phyloP scores from a whole-genome alignment of 768 basidiomycete species.

The Boletus edulis region DNA sequence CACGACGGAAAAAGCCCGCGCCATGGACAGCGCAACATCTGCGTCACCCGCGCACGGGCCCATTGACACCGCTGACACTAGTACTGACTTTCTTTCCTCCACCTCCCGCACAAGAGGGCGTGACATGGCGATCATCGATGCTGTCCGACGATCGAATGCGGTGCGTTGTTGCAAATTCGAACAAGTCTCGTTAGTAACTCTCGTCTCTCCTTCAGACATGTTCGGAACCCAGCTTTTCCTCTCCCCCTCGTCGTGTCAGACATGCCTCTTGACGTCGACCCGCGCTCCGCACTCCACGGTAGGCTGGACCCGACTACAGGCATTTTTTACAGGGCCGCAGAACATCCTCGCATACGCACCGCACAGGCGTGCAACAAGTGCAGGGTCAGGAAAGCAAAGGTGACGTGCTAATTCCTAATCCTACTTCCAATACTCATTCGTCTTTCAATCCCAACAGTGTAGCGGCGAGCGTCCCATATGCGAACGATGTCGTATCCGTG shows the following conservation, averaged over 20 bases:
- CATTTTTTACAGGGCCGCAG: slow-evolving; percentile 62
- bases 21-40: too few relatives aligned
- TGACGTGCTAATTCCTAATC: slow-evolving; percentile 26
- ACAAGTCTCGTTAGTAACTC: not conserved
- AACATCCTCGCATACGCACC: slow-evolving; percentile 65
- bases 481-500: slow-evolving; percentile 58
- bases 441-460: slow-evolving; percentile 43
- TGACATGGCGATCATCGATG: too few relatives aligned
- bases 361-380: slow-evolving; percentile 78
- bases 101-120: too few relatives aligned
- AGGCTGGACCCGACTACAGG: slow-evolving; percentile 37
- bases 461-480: slow-evolving; percentile 70
- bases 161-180: too few relatives aligned
- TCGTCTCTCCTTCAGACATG: not conserved
- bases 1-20: too few relatives aligned
- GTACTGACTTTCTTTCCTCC: too few relatives aligned
- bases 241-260: slow-evolving; percentile 1
- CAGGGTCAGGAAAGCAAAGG: slow-evolving; percentile 71
- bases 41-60: too few relatives aligned
- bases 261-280: slow-evolving; percentile 1
- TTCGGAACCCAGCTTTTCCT: not conserved
- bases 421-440: not conserved
- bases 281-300: slow-evolving; percentile 45
- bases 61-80: too few relatives aligned
- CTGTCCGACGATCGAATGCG: too few relatives aligned